Base-by-base conservation (phyloP, 257 asterid species). In the Ehretia macrophylla region DNA sequence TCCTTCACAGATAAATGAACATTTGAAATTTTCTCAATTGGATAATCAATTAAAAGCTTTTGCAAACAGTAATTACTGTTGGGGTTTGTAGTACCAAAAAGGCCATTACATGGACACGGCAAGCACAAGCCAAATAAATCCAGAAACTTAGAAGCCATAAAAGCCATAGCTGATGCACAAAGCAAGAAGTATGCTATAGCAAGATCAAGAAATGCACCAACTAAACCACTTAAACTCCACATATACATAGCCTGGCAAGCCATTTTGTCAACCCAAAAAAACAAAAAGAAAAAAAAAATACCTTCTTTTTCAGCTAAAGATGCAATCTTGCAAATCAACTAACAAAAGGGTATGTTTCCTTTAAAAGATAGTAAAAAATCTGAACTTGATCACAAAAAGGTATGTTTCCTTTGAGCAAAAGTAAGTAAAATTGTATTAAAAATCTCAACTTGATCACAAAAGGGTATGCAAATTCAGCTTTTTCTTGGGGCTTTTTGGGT, bases 191-290 rank as follows among this genome's bases (percentile, higher is more conserved):
- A 89, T 10, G 88, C 87, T 54, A 89, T 80, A 17, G 76, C 83
- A 20, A 93, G 96, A 83, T 88, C 96, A 80, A 89, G 77, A 81
- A 86, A 86, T 56, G 95, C 91, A 61, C 83, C 89, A 27, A 81
- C 81, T 65, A 93, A 68, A 60, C 88, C 86, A 67, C 77, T 72
- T 65, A 93, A 76, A 69, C 73, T 84, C 99, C 99, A 93, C 70
- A 56, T 66, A 23, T 75, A 75, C 44, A 68, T 67, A 47, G 73
- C 78, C 64, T 70, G 72, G 79, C 97, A 87, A 11, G 78, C 85
- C 97, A 87, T 90, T 69, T 27, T 27, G 35, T 27, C 35, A 27
- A 3, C 35, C 35, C 3, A 27, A 1, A 27, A 27, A 27, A 27
- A 27, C 35, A 27, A 27, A 3, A 27, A 77, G 61, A 63, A 69